Conservation (phyloP, 352 stramenopile genomes). For the Phytophthora aleatoria region DNA sequence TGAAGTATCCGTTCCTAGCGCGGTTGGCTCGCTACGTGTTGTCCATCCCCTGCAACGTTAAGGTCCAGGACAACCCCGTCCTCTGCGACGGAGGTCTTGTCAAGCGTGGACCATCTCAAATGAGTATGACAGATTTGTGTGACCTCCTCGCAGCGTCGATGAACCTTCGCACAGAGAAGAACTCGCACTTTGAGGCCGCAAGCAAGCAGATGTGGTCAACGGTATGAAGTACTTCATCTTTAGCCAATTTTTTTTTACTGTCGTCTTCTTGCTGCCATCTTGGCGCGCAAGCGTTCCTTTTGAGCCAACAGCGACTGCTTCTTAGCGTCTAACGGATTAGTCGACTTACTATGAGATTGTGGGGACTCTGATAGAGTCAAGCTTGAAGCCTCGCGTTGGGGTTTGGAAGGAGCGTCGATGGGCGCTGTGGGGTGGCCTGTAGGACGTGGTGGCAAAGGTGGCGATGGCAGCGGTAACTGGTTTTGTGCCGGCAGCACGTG, state of each 20-base stretch:
- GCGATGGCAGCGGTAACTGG: neutral
- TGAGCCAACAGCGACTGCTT: slow-evolving; percentile 61
- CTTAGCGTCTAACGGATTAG: slow-evolving; percentile 45
- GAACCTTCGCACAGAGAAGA: slow-evolving; percentile 63
- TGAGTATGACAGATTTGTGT: slow-evolving; percentile 47
- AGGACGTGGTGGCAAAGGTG: neutral
- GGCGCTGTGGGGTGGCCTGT: neutral
- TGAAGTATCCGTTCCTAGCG: slow-evolving; percentile 83
- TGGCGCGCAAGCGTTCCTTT: slow-evolving; percentile 70
- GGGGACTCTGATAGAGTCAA: neutral
- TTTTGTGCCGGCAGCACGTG: neutral
- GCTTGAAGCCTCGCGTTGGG: neutral
- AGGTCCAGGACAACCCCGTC: slow-evolving; percentile 57
- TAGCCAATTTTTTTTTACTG: slow-evolving; percentile 1
- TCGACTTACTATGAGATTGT: neutral
- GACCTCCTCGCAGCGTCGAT: slow-evolving; percentile 56
- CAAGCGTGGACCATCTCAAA: slow-evolving; percentile 39
- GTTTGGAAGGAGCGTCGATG: neutral
- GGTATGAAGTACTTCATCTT: slow-evolving; percentile 29
- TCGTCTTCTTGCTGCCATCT: slow-evolving; percentile 50
- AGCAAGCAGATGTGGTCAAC: slow-evolving; percentile 65
- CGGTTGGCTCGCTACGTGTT: slow-evolving; percentile 69
- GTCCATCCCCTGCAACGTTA: slow-evolving; percentile 61
- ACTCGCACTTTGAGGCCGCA: slow-evolving; percentile 39
- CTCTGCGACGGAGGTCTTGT: slow-evolving; percentile 49